These are phyloP conservation scores for Chlorella sp. DNA, from an alignment of 139 green algal species.

Conservation along the genomic window DNA sequence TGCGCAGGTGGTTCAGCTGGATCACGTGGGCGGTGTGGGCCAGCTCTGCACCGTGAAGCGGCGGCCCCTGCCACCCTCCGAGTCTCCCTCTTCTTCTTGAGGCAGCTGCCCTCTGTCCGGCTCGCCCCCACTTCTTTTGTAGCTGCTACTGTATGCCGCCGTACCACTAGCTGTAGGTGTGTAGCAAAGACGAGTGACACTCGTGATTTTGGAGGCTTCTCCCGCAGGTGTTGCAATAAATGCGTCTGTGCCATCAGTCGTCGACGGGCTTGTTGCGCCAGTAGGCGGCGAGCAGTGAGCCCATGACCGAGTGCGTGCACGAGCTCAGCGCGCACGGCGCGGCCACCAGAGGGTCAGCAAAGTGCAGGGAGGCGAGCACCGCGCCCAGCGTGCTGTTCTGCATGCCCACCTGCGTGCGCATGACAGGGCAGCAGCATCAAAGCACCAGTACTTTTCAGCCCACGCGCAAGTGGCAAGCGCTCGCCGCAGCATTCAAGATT, in stretches of 20 bases:
- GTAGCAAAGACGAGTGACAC: no score
- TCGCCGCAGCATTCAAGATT: no score
- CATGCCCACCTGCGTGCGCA: conserved; percentile 37
- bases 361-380: conserved; percentile 73
- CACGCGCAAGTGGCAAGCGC: not conserved
- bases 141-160: no score
- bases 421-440: no score
- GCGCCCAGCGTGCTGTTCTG: conserved; percentile 30
- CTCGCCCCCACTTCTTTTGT: no score
- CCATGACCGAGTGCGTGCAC: conserved; percentile 68
- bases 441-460: not conserved
- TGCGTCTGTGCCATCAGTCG: no score
- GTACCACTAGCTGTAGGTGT: no score
- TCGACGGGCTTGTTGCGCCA: conserved; percentile 34
- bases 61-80: no score
- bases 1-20: not conserved
- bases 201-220: no score
- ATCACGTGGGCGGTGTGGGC: not conserved
- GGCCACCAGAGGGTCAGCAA: conserved; percentile 61
- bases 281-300: conserved; percentile 47
- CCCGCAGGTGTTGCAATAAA: no score
- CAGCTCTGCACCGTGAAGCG: not conserved
- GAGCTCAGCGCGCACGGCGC: conserved; percentile 70
- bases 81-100: no score
- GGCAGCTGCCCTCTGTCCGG: no score